Base-by-base conservation (phyloP, 2,329 filamentous ascomycete genomes). In the Lomentospora prolificans region DNA sequence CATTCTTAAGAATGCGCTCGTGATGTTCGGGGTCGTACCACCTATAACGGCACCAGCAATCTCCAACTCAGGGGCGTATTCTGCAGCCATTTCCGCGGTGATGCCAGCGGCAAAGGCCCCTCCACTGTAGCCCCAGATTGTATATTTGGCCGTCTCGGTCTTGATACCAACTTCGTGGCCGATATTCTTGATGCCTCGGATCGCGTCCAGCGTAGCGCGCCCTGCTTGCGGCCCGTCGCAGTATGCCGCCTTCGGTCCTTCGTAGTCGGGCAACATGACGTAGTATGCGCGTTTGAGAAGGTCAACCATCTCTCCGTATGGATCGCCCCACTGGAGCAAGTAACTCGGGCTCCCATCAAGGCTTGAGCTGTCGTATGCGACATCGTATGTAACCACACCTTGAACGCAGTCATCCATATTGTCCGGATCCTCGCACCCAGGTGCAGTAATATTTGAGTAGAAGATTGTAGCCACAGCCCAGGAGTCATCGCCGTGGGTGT, bases 111-210 rank as follows among this genome's bases (percentile, higher is more conserved):
- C 77, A 17, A 81, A 59, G 2, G 73, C 72, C 3, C 79, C 79
- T 2, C 80, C 80, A 0, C 75, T 79, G 61, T 81, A 82, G 0
- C 80, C 80, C 76, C 77, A 81, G 55, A 80, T 64, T 2, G 72
- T 69, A 44, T 73, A 63, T 3, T 60, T 65, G 0, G 72, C 65
- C 12, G 65, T 61, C 4, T 59, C 76, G 58, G 0, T 63, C 57
- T 14, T 63, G 54, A 75, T 61, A 2, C 66, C 64, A 3, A 71
- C 64, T 5, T 28, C 46, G 52, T 57, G 3, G 55, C 52, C 27
- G 3, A 65, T 62, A 3, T 63, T 62, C 12, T 72, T 60, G 1
- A 72, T 67, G 1, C 74, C 74, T 3, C 76, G 73, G 0, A 77
- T 62, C 1, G 70, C 71, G 59, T 79, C 72, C 17, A 77, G 63